A percentile compares a stretch with the other conserved stretches of the same genome.
Evolutionary conservation across 192 early-diverging fungal genomes (phyloP).

Genomic region (Coemansia reversa): DNA sequence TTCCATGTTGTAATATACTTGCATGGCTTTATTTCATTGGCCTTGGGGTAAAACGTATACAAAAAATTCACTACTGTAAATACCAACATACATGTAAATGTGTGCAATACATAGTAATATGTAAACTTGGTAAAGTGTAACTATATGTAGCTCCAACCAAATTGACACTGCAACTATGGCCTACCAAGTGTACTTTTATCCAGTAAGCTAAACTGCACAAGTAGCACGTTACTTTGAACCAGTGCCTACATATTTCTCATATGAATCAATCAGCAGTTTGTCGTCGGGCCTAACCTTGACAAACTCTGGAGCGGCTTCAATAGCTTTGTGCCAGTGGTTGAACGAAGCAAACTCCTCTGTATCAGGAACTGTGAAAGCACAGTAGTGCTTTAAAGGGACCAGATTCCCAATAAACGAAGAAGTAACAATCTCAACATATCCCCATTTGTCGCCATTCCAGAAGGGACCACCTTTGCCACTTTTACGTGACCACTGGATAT

Average conservation of each 20-base stretch:
- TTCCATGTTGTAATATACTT: no score
- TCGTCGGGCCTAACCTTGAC: constrained; percentile 21
- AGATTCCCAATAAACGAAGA: constrained; percentile 26
- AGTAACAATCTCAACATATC: constrained; percentile 25
- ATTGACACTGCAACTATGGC: no score
- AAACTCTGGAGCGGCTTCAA: constrained; percentile 25
- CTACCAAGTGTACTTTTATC: no score
- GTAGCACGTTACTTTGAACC: no score
- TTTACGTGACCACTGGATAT: constrained; percentile 25
- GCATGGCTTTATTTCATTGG: no score
- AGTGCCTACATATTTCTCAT: constrained; percentile 24
- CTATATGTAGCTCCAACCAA: no score
- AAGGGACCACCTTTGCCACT: constrained; percentile 35
- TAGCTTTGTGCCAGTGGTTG: constrained; percentile 27
- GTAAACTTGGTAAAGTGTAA: no score
- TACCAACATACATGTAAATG: no score
- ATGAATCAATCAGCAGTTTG: constrained; percentile 9
- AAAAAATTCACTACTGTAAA: no score
- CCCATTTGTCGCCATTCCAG: constrained; percentile 23
- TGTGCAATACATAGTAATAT: no score
- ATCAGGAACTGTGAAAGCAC: constrained; percentile 28
- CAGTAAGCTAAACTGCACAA: no score
- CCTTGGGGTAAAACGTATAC: no score
- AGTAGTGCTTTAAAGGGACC: constrained; percentile 14
- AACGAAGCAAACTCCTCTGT: constrained; percentile 37